Evolutionary conservation across 805 yeast species (phyloP).

Genomic region (Candida hispaniensis): DNA sequence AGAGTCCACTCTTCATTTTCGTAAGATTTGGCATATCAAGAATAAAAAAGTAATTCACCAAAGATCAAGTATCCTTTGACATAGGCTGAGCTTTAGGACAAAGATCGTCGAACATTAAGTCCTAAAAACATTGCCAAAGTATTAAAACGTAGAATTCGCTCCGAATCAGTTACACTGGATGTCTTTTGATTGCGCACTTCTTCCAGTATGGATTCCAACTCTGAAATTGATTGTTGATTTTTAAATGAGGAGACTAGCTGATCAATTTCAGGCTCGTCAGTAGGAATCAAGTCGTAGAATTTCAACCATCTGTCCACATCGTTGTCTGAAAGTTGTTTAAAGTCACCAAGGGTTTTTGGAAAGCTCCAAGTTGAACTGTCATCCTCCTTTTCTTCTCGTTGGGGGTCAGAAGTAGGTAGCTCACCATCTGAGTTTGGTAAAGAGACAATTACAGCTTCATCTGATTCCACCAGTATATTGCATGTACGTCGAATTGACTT

Average conservation of each 20-base stretch:
- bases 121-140: constrained; percentile 64
- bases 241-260: too few relatives aligned
- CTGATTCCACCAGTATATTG: constrained; percentile 42
- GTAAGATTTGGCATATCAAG: too few relatives aligned
- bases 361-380: too few relatives aligned
- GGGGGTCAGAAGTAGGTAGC: constrained; percentile 37
- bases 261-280: constrained; percentile 44
- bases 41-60: too few relatives aligned
- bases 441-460: constrained; percentile 46
- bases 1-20: too few relatives aligned
- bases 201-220: constrained; percentile 25
- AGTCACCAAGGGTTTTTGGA: constrained; percentile 50
- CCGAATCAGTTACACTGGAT: constrained; percentile 37
- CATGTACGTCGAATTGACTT: constrained; percentile 60
- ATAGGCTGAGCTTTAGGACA: too few relatives aligned
- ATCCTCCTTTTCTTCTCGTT: constrained; percentile 13
- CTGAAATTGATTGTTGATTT: constrained; percentile 46
- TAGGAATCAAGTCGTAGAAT: constrained; percentile 71
- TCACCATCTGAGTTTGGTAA: constrained; percentile 74
- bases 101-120: constrained; percentile 43
- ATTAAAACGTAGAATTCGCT: constrained; percentile 45
- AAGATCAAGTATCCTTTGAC: too few relatives aligned
- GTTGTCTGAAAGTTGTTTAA: constrained; percentile 37
- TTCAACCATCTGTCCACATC: constrained; percentile 45
- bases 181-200: constrained; percentile 25